Percentiles rank a stretch among this genome's conserved stretches.
Conservation (phyloP, 75 land plant species). For the Picea glauca region DNA sequence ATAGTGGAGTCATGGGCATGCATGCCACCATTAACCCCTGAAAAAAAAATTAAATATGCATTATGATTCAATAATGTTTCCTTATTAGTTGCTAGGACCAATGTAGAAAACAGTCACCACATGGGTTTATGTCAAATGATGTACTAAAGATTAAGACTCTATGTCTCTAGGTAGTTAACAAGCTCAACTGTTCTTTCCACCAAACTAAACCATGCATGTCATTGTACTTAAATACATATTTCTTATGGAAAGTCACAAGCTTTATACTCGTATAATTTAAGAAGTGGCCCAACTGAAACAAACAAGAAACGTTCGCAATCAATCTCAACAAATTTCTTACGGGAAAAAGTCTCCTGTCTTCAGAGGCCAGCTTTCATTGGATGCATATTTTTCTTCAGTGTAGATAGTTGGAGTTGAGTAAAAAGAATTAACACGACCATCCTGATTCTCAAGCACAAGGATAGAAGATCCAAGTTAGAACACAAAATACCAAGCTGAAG, state of each 20-base stretch:
- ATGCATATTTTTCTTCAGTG: slow-evolving; percentile 61
- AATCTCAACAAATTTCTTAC: slow-evolving; percentile 45
- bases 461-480: not conserved
- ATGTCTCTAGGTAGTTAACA: too few species aligned
- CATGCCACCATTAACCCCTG: too few species aligned
- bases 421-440: slow-evolving; percentile 77
- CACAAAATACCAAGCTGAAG: not conserved
- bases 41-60: too few species aligned
- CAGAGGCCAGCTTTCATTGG: slow-evolving; percentile 65
- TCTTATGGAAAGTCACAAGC: not conserved
- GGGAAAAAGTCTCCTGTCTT: slow-evolving; percentile 79
- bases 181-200: too few species aligned
- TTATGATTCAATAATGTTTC: too few species aligned
- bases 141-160: too few species aligned
- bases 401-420: slow-evolving; percentile 82
- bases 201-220: too few species aligned
- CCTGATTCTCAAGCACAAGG: slow-evolving; percentile 27
- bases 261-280: not conserved
- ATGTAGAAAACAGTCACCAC: too few species aligned
- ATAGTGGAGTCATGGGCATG: too few species aligned
- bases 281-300: slow-evolving; percentile 22
- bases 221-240: not conserved
- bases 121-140: too few species aligned
- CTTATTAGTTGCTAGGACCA: too few species aligned
- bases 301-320: slow-evolving; percentile 17